Evolutionary conservation across 176 grass and related monocot species (phyloP), one percentile per base, ranked within the genome.

Genomic region (Hyparrhenia diplandra): DNA sequence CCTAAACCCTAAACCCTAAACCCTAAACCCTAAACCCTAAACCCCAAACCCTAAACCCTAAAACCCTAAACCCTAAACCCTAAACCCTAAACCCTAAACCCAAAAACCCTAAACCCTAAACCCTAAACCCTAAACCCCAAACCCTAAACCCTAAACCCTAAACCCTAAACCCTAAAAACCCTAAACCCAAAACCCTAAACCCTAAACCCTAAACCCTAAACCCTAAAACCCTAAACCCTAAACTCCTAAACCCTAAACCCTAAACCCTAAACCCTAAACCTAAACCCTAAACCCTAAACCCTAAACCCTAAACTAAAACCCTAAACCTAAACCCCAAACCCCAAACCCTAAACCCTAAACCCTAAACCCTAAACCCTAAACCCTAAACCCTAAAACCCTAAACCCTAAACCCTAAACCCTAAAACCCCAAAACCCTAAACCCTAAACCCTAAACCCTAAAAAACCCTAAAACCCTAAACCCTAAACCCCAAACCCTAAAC

Each of bases 381-480:
- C 8, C 65, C 65, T 6, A n/a, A 68, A 68, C 14, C 65, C 65
- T 40, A 40, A 39, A 39, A 4, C 34, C 18, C 34, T 23, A 40
- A 68, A 68, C 35, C 32, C n/a, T n/a, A n/a, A n/a, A 34, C 4
- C 4, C 4, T 34, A 34, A 34, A 34, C 32, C 65, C 65, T 68
- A 68, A 68, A 40, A 34, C 65, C n/a, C n/a, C n/a, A n/a, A n/a
- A n/a, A n/a, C 65, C 65, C 34, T 67, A 67, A 67, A 67, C 64
- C 64, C 64, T 67, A 67, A 67, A 67, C 64, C 32, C 32, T 4
- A 34, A 34, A 34, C 32, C 32, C 32, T n/a, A n/a, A n/a, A n/a
- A n/a, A n/a, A n/a, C n/a, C n/a, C n/a, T n/a, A 34, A 34, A 34
- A 34, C 63, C 49, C 49, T 21, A 54, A 70, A 70, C 37, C 67